These are phyloP conservation scores for Linum tenue DNA, from an alignment of 345 rosid species.

Conservation along the genomic window DNA sequence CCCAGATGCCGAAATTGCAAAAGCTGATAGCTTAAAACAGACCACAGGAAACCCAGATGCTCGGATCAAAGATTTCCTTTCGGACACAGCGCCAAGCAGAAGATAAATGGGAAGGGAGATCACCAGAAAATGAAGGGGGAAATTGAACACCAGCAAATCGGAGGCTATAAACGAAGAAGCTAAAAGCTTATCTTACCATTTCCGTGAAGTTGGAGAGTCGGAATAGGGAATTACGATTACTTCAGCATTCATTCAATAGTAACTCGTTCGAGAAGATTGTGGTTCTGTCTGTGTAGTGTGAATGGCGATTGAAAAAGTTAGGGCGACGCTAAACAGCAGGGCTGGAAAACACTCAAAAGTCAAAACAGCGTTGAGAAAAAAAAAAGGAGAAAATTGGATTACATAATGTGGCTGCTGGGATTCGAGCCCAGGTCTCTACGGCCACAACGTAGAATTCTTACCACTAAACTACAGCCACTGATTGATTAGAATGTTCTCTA, in stretches of 20 bases:
- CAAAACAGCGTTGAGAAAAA: too few species aligned
- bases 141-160: background rate
- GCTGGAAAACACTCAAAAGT: background rate
- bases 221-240: background rate
- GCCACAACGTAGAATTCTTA: constrained; percentile 34
- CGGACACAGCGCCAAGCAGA: too few species aligned
- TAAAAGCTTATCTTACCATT: background rate
- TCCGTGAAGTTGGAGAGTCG: background rate
- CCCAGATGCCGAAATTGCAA: background rate
- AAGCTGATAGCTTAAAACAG: background rate
- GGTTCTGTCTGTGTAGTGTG: background rate
- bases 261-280: background rate
- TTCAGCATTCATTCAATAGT: background rate
- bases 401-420: constrained; percentile 90
- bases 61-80: background rate
- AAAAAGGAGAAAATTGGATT: background rate
- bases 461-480: background rate
- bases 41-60: background rate
- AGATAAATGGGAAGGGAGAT: too few species aligned
- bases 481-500: background rate
- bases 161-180: background rate
- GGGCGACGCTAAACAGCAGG: too few species aligned
- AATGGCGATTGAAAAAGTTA: background rate
- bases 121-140: too few species aligned
- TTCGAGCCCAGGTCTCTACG: constrained; percentile 91